Percentiles rank a stretch among this genome's conserved stretches.
phyloP scores from a whole-genome alignment of 2,329 filamentous ascomycete species.

The Acephala macrosclerotiorum region DNA sequence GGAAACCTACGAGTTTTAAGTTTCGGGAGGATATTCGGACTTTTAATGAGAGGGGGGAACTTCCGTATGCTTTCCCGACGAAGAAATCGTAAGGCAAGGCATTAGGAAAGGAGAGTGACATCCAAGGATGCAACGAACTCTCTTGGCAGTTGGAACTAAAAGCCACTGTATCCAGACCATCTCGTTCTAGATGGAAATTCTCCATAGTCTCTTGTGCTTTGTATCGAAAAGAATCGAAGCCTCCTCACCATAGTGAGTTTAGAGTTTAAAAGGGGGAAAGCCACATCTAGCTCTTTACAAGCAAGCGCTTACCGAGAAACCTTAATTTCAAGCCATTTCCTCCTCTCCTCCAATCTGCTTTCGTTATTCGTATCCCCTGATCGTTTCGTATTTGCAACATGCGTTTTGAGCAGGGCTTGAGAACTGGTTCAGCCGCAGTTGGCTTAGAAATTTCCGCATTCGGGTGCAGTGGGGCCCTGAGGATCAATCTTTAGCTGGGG shows the following conservation, averaged over 20 bases:
- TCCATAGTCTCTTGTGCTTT: background rate
- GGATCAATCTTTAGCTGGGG: too few species aligned
- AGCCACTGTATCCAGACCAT: background rate
- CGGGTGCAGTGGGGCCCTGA: background rate
- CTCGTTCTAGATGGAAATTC: background rate
- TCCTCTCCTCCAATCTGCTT: background rate
- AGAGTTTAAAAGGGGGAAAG: background rate
- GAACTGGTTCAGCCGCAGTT: background rate
- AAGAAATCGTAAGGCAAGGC: background rate
- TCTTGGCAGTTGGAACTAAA: too few species aligned
- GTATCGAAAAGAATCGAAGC: background rate
- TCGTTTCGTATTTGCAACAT: too few species aligned
- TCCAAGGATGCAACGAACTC: background rate
- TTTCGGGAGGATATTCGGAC: too few species aligned
- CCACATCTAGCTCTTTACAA: background rate
- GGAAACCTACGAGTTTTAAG: too few species aligned
- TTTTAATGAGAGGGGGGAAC: too few species aligned
- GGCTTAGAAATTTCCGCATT: background rate
- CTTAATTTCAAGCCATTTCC: background rate
- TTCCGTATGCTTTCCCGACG: too few species aligned
- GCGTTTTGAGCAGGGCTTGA: background rate
- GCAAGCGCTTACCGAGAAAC: conserved; percentile 7
- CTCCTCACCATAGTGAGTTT: background rate
- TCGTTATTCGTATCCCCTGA: background rate
- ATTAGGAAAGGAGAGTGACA: background rate